A percentile compares a stretch with the other conserved stretches of the same genome.
Evolutionary conservation across 306 rosid species (phyloP).

Genomic region (Medicago truncatula): DNA sequence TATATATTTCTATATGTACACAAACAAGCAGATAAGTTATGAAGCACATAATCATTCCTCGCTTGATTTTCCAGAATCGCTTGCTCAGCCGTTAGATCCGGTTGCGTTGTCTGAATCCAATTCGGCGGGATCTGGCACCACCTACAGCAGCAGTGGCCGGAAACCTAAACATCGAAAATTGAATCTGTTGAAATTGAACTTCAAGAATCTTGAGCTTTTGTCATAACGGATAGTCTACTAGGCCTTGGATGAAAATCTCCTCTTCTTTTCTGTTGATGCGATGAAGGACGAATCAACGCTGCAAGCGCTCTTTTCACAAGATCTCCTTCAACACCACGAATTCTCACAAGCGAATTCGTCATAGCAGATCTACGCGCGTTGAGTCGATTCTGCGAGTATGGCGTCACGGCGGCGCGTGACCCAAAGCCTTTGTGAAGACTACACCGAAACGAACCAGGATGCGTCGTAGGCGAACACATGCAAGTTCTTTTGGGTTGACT

Average conservation of each 20-base stretch:
- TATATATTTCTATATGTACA: slow-evolving; percentile 41
- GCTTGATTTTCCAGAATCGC: slow-evolving; percentile 35
- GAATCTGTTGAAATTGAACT: background rate
- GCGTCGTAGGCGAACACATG: slow-evolving; percentile 91
- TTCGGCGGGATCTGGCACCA: slow-evolving; percentile 24
- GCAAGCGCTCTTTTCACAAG: slow-evolving; percentile 80
- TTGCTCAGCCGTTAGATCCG: slow-evolving; percentile 40
- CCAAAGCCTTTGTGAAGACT: slow-evolving; percentile 71
- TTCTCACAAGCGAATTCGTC: slow-evolving; percentile 94
- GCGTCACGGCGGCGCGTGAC: slow-evolving; percentile 43
- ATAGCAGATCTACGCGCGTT: slow-evolving; percentile 97
- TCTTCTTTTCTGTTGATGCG: slow-evolving; percentile 82
- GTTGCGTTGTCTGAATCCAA: slow-evolving; percentile 38
- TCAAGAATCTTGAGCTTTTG: slow-evolving; percentile 51
- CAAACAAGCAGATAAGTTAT: slow-evolving; percentile 8
- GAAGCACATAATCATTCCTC: slow-evolving; percentile 40
- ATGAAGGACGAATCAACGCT: slow-evolving; percentile 90
- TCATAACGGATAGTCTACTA: slow-evolving; percentile 87
- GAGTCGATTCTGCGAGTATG: slow-evolving; percentile 75
- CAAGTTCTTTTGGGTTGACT: slow-evolving; percentile 72
- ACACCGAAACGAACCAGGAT: slow-evolving; percentile 96
- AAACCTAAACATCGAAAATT: background rate
- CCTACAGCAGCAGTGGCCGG: slow-evolving; percentile 16
- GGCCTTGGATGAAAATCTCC: slow-evolving; percentile 71
- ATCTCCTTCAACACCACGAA: slow-evolving; percentile 96